Evolutionary conservation across 805 yeast species (phyloP).

Genomic region (Pichia scutulata): DNA sequence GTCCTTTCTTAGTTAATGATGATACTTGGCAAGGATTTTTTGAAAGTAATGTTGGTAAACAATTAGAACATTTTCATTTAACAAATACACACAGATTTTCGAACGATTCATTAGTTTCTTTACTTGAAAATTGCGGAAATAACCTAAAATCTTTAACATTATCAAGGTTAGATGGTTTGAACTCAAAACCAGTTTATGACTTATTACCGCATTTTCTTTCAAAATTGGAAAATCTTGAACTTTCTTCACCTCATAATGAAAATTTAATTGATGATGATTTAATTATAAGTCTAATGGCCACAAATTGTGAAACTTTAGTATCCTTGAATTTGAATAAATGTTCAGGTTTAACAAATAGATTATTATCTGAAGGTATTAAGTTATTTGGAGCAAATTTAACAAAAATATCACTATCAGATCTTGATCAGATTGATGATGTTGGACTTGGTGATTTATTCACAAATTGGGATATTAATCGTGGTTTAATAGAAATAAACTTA

Average conservation of each 20-base stretch:
- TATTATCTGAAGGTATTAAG: constrained; percentile 47
- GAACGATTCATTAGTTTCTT: constrained; percentile 51
- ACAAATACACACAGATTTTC: constrained; percentile 80
- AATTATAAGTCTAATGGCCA: constrained; percentile 50
- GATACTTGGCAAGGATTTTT: constrained; percentile 73
- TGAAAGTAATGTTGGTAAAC: constrained; percentile 40
- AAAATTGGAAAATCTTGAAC: constrained; percentile 48
- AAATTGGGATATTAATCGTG: constrained; percentile 48
- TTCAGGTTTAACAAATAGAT: constrained; percentile 57
- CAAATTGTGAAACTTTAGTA: constrained; percentile 53
- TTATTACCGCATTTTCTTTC: constrained; percentile 57
- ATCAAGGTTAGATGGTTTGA: constrained; percentile 66
- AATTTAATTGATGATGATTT: constrained; percentile 63
- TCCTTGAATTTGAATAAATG: constrained; percentile 67
- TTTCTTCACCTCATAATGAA: constrained; percentile 62
- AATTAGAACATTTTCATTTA: constrained; percentile 52
- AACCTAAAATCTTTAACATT: constrained; percentile 51
- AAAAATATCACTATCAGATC: constrained; percentile 45
- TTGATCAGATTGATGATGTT: constrained; percentile 63
- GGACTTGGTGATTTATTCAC: constrained; percentile 55
- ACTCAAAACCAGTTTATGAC: constrained; percentile 47
- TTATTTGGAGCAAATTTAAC: constrained; percentile 52
- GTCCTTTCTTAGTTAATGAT: constrained; percentile 80
- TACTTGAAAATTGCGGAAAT: constrained; percentile 56
- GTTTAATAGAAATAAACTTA: constrained; percentile 52